These are phyloP conservation scores for Debaryomyces singareniensis DNA, from an alignment of 1,139 yeast species.

Conservation along the genomic window DNA sequence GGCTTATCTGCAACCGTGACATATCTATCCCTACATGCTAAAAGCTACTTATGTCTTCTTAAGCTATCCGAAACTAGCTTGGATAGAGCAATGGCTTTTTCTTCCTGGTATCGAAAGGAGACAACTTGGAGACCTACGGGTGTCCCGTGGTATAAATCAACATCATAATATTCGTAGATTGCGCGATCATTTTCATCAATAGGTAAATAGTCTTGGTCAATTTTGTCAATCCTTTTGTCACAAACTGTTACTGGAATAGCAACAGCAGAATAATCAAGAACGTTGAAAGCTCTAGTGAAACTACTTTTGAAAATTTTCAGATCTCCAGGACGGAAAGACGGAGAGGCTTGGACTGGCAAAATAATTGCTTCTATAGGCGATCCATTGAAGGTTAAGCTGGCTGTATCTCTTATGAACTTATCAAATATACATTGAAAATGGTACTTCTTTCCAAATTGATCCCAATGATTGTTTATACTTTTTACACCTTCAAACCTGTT, in stretches of 20 bases:
- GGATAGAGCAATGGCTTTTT: slow-evolving; percentile 2
- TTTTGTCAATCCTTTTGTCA: slow-evolving; percentile 2
- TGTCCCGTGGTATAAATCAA: slow-evolving; percentile 42
- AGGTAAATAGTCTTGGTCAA: slow-evolving; percentile 4
- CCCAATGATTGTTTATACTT: slow-evolving; percentile 9
- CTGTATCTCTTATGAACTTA: slow-evolving; percentile 8
- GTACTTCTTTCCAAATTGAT: slow-evolving; percentile 10
- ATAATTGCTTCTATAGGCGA: slow-evolving; percentile 7
- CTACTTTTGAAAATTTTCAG: slow-evolving; percentile 14
- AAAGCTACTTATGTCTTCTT: no score
- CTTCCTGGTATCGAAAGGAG: slow-evolving; percentile 9
- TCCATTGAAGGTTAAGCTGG: slow-evolving; percentile 5
- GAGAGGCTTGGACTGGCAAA: slow-evolving; percentile 2
- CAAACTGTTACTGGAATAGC: slow-evolving; percentile 11
- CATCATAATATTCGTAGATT: slow-evolving; percentile 12
- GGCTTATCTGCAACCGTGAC: no score
- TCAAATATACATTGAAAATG: slow-evolving; percentile 11
- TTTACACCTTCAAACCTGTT: slow-evolving; percentile 8
- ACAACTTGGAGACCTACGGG: slow-evolving; percentile 59
- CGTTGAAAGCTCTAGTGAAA: slow-evolving; percentile 17
- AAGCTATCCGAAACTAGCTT: not conserved
- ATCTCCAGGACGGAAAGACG: slow-evolving; percentile 9
- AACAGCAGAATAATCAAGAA: slow-evolving; percentile 17
- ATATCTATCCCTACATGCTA: no score
- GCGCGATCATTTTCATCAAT: slow-evolving; percentile 4